phyloP scores from a whole-genome alignment of 139 green algal genomes.

The Pseudopediastrum boryanum region DNA sequence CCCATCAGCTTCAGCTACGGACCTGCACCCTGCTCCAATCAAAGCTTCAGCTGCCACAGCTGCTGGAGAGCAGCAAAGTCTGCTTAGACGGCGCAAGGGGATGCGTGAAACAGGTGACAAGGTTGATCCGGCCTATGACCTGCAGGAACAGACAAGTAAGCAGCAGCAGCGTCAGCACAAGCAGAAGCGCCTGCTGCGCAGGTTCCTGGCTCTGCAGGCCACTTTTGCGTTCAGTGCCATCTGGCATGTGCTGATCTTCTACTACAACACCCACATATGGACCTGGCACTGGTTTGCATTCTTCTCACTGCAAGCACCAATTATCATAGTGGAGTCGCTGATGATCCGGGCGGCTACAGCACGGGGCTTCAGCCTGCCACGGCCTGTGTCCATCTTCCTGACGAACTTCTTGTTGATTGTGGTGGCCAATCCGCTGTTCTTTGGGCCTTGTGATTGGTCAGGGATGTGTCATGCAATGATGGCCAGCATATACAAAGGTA shows the following conservation, averaged over 20 bases:
- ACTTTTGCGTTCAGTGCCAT: slow-evolving; percentile 50
- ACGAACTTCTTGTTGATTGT: slow-evolving; percentile 58
- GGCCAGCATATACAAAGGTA: slow-evolving; percentile 26
- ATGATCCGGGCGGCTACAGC: neutral
- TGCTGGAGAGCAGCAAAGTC: no score
- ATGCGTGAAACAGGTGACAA: no score
- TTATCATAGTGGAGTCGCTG: slow-evolving; percentile 43
- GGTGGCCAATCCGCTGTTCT: slow-evolving; percentile 54
- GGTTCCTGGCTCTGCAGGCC: slow-evolving; percentile 24
- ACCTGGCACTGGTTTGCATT: slow-evolving; percentile 53
- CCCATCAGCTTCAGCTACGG: no score
- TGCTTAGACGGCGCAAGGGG: no score
- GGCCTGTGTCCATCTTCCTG: slow-evolving; percentile 18
- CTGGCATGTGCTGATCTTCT: slow-evolving; percentile 60
- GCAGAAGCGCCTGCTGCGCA: slow-evolving; percentile 9
- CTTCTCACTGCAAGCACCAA: slow-evolving; percentile 51
- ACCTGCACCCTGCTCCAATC: no score
- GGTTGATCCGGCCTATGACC: no score
- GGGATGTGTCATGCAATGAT: slow-evolving; percentile 39
- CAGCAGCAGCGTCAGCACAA: neutral
- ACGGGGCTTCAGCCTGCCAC: slow-evolving; percentile 3
- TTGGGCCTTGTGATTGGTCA: slow-evolving; percentile 43
- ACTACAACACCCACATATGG: slow-evolving; percentile 47
- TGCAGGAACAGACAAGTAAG: neutral
- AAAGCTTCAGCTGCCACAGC: no score